These are phyloP conservation scores for Theileria annulata DNA, from an alignment of 169 alveolate species.

Conservation along the genomic window DNA sequence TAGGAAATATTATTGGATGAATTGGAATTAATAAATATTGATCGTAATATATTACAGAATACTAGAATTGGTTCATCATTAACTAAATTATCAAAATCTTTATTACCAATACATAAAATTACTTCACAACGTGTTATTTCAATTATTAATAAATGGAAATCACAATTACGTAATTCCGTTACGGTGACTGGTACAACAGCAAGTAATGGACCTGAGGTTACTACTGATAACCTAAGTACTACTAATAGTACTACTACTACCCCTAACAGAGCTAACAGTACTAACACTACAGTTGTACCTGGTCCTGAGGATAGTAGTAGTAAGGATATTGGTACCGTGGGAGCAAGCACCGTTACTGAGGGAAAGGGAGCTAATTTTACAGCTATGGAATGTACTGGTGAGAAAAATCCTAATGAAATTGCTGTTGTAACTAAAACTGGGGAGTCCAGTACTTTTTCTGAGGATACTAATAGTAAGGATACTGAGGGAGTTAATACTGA, in stretches of 20 bases:
- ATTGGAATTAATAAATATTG: slow-evolving; percentile 67
- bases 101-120: slow-evolving; percentile 33
- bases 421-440: too few species aligned
- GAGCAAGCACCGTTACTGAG: too few species aligned
- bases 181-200: background rate
- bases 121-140: slow-evolving; percentile 33
- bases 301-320: too few species aligned
- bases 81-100: slow-evolving; percentile 70
- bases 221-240: background rate
- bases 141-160: slow-evolving; percentile 68
- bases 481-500: too few species aligned
- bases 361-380: too few species aligned
- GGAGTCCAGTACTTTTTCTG: too few species aligned
- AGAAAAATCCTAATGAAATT: too few species aligned
- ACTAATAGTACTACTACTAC: background rate
- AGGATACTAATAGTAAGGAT: too few species aligned
- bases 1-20: slow-evolving; percentile 41
- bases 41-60: slow-evolving; percentile 72
- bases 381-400: too few species aligned
- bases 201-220: background rate
- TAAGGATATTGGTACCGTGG: too few species aligned
- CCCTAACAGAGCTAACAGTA: too few species aligned
- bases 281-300: too few species aligned
- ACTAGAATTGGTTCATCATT: slow-evolving; percentile 81
- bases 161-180: slow-evolving; percentile 20